Conservation (phyloP, 2,329 filamentous ascomycete species). For the Trichophyton verrucosum region DNA sequence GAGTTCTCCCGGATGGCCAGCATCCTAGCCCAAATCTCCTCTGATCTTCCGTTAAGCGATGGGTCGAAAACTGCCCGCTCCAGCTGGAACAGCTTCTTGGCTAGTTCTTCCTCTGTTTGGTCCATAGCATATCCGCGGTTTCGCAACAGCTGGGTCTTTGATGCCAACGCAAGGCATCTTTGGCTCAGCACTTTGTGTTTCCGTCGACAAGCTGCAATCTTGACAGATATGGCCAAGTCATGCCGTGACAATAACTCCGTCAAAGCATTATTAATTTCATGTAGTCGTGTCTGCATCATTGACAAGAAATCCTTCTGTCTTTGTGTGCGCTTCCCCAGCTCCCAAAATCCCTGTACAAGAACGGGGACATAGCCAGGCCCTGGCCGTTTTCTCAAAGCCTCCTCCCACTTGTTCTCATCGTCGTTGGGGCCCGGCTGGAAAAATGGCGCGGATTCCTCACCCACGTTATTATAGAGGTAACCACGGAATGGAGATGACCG, state of each 20-base stretch:
- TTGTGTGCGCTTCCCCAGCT: constrained; percentile 46
- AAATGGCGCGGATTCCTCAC: constrained; percentile 48
- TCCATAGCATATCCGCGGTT: constrained; percentile 56
- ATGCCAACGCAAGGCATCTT: constrained; percentile 48
- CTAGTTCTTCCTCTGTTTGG: constrained; percentile 49
- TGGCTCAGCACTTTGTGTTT: constrained; percentile 49
- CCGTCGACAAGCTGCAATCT: constrained; percentile 46
- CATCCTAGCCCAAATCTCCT: constrained; percentile 58
- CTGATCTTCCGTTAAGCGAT: constrained; percentile 45
- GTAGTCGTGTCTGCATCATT: constrained; percentile 45
- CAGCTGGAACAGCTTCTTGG: constrained; percentile 47
- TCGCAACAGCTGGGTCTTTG: constrained; percentile 51
- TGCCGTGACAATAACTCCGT: constrained; percentile 47
- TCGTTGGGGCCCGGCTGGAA: constrained; percentile 47
- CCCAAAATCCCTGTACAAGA: constrained; percentile 47
- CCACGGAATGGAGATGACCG: constrained; percentile 44
- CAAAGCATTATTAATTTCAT: constrained; percentile 54
- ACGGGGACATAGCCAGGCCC: constrained; percentile 47
- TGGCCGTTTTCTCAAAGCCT: constrained; percentile 49
- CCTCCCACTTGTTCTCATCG: constrained; percentile 52
- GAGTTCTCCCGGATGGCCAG: constrained; percentile 48
- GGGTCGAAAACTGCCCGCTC: constrained; percentile 50
- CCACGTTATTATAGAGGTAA: constrained; percentile 53
- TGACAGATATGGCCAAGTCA: constrained; percentile 47
- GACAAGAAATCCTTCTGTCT: constrained; percentile 46